A percentile compares a stretch with the other conserved stretches of the same genome.
Evolutionary conservation across 2,329 filamentous ascomycete species (phyloP).

Genomic region (Fusarium haematococcum): DNA sequence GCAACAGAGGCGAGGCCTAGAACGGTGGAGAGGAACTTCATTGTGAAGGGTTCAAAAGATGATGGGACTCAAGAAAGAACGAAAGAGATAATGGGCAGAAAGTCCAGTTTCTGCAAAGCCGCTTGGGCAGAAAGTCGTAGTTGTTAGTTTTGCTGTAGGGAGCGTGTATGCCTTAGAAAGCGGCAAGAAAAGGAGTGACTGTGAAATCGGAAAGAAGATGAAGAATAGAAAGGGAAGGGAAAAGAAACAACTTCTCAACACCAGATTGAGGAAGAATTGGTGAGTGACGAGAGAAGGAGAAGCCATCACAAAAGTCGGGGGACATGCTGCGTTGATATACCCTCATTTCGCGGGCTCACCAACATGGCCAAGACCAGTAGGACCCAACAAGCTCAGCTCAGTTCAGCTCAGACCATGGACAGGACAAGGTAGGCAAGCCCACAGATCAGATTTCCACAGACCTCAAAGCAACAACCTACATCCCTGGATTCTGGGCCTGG

Average conservation of each 20-base stretch:
- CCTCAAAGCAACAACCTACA: background rate
- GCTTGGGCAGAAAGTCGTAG: slow-evolving; percentile 32
- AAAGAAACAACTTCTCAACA: slow-evolving; percentile 30
- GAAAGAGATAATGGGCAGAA: slow-evolving; percentile 27
- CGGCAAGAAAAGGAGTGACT: slow-evolving; percentile 35
- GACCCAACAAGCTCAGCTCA: slow-evolving; percentile 2
- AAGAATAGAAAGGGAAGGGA: slow-evolving; percentile 19
- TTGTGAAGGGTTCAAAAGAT: slow-evolving; percentile 50
- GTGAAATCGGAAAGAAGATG: slow-evolving; percentile 30
- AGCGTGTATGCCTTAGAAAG: slow-evolving; percentile 20
- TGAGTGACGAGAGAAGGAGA: slow-evolving; percentile 12
- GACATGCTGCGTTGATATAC: slow-evolving; percentile 35
- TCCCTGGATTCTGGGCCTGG: background rate
- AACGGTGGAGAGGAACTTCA: slow-evolving; percentile 49
- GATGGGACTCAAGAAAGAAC: background rate
- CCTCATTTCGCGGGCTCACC: slow-evolving; percentile 8
- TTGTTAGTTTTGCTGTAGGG: slow-evolving; percentile 15
- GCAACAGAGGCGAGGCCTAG: slow-evolving; percentile 54
- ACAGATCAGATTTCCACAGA: slow-evolving; percentile 13
- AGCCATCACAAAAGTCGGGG: slow-evolving; percentile 10
- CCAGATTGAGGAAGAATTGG: slow-evolving; percentile 37
- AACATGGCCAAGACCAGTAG: background rate
- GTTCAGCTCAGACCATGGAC: slow-evolving; percentile 19
- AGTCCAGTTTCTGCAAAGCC: slow-evolving; percentile 41
- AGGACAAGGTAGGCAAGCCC: background rate